phyloP scores from a whole-genome alignment of 345 rosid genomes.

The Brassica rapa region DNA sequence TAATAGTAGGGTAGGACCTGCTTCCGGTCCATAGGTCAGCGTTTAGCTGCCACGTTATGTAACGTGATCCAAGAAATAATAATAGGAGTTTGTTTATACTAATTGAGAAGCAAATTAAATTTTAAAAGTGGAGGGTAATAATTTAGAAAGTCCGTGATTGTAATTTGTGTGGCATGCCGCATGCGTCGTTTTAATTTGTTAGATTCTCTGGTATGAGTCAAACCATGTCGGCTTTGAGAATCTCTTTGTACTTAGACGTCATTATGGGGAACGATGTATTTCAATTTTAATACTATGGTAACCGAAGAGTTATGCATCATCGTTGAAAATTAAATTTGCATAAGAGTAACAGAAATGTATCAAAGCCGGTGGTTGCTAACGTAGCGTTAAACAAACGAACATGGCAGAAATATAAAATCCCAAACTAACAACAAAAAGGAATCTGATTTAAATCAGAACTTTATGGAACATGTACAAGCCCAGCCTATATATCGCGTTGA shows the following conservation, averaged over 20 bases:
- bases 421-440: not conserved
- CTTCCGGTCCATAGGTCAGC: constrained; percentile 2
- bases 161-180: not conserved
- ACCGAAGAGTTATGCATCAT: too few species aligned
- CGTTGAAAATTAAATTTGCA: too few species aligned
- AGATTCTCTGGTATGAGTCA: not conserved
- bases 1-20: not conserved
- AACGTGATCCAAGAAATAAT: constrained; percentile 32
- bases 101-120: not conserved
- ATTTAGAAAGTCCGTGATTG: not conserved
- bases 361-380: too few species aligned
- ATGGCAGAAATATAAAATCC: not conserved
- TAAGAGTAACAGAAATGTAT: too few species aligned
- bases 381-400: too few species aligned
- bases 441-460: not conserved
- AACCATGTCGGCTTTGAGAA: not conserved
- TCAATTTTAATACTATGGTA: not conserved
- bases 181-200: not conserved
- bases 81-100: not conserved
- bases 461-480: not conserved
- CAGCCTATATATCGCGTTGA: not conserved
- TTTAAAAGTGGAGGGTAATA: not conserved
- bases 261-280: not conserved
- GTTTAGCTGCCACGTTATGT: constrained; percentile 30
- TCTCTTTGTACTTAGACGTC: not conserved